Conservation (phyloP, 306 rosid species). For the Cicer judaicum region DNA sequence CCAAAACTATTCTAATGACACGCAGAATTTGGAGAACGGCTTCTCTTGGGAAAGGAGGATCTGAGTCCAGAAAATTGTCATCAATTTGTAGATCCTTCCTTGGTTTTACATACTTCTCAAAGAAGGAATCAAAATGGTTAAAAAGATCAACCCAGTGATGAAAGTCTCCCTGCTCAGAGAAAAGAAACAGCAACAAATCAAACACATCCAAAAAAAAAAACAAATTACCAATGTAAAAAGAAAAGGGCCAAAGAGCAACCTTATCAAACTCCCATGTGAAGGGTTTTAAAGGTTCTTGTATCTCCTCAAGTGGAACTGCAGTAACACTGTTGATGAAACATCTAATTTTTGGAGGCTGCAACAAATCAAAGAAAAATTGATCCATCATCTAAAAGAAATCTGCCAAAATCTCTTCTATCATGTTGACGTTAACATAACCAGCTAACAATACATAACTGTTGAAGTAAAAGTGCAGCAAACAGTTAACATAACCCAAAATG, state of each 20-base stretch:
- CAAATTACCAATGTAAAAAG: slow-evolving; percentile 3
- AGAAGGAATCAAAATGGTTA: slow-evolving; percentile 93
- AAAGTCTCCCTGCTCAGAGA: slow-evolving; percentile 85
- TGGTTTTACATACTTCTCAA: slow-evolving; percentile 87
- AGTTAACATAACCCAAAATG: neutral
- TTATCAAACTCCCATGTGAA: slow-evolving; percentile 95
- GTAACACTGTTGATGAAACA: slow-evolving; percentile 76
- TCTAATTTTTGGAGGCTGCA: slow-evolving; percentile 92
- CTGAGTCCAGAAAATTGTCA: slow-evolving; percentile 71
- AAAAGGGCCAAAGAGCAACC: slow-evolving; percentile 58
- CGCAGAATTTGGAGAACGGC: slow-evolving; percentile 94
- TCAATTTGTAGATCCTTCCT: slow-evolving; percentile 94
- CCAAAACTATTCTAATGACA: slow-evolving; percentile 86
- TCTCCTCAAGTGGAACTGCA: slow-evolving; percentile 83
- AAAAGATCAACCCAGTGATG: slow-evolving; percentile 99
- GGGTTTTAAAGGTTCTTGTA: slow-evolving; percentile 82
- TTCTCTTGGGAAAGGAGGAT: slow-evolving; percentile 92
- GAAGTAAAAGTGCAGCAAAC: neutral
- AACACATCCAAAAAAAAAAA: slow-evolving; percentile 30
- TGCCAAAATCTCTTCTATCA: slow-evolving; percentile 10
- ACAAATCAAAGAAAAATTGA: slow-evolving; percentile 47
- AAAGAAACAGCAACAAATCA: slow-evolving; percentile 47
- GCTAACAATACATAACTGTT: neutral
- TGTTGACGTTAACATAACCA: slow-evolving; percentile 5
- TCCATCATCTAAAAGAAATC: neutral